Conservation (phyloP, 306 rosid species). For the Vicia villosa region DNA sequence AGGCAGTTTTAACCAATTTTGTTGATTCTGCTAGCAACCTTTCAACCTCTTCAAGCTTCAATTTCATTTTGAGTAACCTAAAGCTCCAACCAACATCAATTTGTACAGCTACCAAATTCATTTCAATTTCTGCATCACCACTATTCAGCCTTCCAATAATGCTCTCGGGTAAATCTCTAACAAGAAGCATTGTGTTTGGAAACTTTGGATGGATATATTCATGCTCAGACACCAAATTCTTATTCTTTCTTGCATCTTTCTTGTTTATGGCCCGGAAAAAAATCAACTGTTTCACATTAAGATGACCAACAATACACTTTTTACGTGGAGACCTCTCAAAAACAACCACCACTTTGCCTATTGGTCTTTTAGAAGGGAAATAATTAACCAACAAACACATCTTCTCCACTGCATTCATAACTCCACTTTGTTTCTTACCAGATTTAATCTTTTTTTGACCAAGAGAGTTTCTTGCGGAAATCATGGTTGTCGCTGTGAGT, state of each 20-base stretch:
- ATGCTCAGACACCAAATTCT: conserved; percentile 37
- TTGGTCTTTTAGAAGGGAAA: conserved; percentile 79
- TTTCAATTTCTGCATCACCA: conserved; percentile 62
- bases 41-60: no score
- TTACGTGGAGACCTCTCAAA: conserved; percentile 67
- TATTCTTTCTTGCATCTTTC: conserved; percentile 52
- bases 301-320: conserved; percentile 68
- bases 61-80: no score
- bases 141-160: conserved; percentile 61
- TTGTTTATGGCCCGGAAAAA: conserved; percentile 44
- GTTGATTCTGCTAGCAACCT: no score
- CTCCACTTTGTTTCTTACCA: conserved; percentile 43
- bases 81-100: conserved; percentile 77
- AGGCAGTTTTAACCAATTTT: no score
- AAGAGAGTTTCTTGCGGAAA: no score
- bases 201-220: conserved; percentile 72
- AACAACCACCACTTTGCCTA: conserved; percentile 76
- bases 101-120: conserved; percentile 71
- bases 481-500: no score
- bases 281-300: conserved; percentile 54
- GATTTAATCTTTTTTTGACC: no score
- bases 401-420: conserved; percentile 49
- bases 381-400: conserved; percentile 60
- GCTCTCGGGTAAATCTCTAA: conserved; percentile 57
- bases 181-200: conserved; percentile 61